phyloP scores from a whole-genome alignment of 306 rosid genomes.

The Vicia faba region DNA sequence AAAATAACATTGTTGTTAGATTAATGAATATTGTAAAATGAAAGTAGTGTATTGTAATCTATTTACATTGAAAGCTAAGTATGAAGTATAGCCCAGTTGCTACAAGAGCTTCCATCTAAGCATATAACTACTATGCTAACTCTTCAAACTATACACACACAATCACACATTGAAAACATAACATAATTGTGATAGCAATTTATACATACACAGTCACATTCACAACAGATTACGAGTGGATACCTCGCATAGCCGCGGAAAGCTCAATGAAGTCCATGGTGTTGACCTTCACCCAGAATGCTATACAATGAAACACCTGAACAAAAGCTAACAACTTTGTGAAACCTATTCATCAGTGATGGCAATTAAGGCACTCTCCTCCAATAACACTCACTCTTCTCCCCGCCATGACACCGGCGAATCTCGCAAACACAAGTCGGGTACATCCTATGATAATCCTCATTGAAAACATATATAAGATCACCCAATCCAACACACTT shows the following conservation, averaged over 20 bases:
- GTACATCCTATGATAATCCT: slow-evolving; percentile 65
- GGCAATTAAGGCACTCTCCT: slow-evolving; percentile 70
- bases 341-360: too few relatives aligned
- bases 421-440: slow-evolving; percentile 86
- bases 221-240: slow-evolving; percentile 12
- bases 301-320: slow-evolving; percentile 58
- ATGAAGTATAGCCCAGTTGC: background rate
- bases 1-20: too few relatives aligned
- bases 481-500: slow-evolving; percentile 78
- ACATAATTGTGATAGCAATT: too few relatives aligned
- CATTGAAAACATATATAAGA: slow-evolving; percentile 76
- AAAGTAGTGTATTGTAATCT: too few relatives aligned
- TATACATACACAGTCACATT: background rate
- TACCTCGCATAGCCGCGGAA: slow-evolving; percentile 42
- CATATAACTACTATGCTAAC: background rate
- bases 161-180: background rate
- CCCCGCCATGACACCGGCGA: background rate
- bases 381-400: slow-evolving; percentile 60
- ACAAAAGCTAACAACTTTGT: slow-evolving; percentile 72
- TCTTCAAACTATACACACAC: background rate
- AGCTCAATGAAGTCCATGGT: slow-evolving; percentile 30
- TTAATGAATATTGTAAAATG: too few relatives aligned
- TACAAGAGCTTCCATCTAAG: background rate
- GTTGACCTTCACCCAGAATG: slow-evolving; percentile 49
- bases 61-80: background rate